Evolutionary conservation across 2,329 filamentous ascomycete genomes (phyloP).

Genomic region (Xylariales sp.): DNA sequence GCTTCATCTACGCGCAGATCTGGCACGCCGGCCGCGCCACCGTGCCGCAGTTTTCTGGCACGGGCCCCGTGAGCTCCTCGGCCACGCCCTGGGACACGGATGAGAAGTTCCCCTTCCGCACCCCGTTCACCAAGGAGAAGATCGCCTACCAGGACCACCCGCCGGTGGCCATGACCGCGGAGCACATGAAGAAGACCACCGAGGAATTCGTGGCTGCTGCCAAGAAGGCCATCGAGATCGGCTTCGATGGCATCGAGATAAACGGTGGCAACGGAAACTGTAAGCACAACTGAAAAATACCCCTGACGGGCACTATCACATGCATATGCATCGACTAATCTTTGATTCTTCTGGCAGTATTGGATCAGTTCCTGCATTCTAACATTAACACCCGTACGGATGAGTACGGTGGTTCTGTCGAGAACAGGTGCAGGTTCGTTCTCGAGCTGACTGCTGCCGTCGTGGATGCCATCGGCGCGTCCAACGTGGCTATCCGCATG

Average conservation of each 20-base stretch:
- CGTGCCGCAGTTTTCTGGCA: constrained; percentile 13
- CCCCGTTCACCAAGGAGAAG: constrained; percentile 10
- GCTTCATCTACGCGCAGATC: constrained; percentile 55
- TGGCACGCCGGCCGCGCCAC: constrained; percentile 52
- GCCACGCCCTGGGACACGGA: constrained; percentile 13
- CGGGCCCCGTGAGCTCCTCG: constrained; percentile 8
- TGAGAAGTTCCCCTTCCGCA: constrained; percentile 16
- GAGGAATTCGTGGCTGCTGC: constrained; percentile 19
- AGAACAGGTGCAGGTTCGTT: constrained; percentile 24
- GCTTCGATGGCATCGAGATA: constrained; percentile 46
- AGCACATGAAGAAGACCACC: constrained; percentile 19
- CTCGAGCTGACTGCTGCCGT: constrained; percentile 25
- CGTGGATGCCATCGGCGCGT: constrained; percentile 19
- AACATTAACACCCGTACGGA: constrained; percentile 24
- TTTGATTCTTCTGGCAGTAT: not conserved
- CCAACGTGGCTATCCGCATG: constrained; percentile 19
- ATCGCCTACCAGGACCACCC: constrained; percentile 23
- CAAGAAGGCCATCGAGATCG: constrained; percentile 26
- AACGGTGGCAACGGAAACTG: constrained; percentile 17
- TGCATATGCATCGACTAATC: not conserved
- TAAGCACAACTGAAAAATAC: too few relatives aligned
- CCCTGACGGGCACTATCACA: too few relatives aligned
- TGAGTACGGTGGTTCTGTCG: constrained; percentile 23
- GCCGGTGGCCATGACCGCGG: constrained; percentile 33
- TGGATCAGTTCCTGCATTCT: constrained; percentile 16